These are phyloP conservation scores for Hypoxylon perforatum DNA, from an alignment of 495 filamentous ascomycete genomes.

Conservation along the genomic window DNA sequence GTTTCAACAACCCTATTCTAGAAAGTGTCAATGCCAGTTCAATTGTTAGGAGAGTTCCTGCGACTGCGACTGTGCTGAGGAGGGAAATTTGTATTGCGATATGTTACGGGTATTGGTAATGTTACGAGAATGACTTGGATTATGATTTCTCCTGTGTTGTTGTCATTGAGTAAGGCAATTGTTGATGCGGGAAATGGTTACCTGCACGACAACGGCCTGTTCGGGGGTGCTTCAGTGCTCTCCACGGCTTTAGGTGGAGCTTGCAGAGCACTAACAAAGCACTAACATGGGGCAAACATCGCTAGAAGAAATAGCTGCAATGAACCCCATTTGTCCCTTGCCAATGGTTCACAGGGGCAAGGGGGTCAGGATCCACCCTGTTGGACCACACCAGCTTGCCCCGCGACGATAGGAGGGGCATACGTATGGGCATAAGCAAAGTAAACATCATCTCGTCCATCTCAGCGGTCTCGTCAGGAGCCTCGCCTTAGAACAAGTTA, in stretches of 20 bases:
- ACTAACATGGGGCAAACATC: background rate
- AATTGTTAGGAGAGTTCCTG: background rate
- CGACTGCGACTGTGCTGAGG: background rate
- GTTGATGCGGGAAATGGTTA: slow-evolving; percentile 42
- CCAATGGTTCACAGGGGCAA: background rate
- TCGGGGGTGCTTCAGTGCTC: slow-evolving; percentile 9
- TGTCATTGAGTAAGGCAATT: slow-evolving; percentile 38
- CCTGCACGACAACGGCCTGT: slow-evolving; percentile 31
- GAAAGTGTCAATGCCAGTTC: background rate
- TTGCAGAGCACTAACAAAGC: slow-evolving; percentile 16
- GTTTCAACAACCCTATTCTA: slow-evolving; percentile 19
- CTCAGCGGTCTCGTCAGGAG: no score
- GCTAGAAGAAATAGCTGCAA: background rate
- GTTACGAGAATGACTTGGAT: background rate
- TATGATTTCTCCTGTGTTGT: slow-evolving; percentile 24
- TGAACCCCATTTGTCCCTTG: background rate
- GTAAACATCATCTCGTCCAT: no score
- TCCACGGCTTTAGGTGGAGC: slow-evolving; percentile 20
- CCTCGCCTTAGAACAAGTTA: no score
- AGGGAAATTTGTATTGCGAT: background rate
- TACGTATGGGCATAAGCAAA: no score
- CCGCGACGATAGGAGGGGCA: no score
- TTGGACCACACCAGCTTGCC: no score
- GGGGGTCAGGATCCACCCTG: background rate
- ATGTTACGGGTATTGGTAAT: background rate